Percentiles rank a stretch among this genome's conserved stretches.
Conservation (phyloP, 164 flowering plant species). For the Warburgia ugandensis region DNA sequence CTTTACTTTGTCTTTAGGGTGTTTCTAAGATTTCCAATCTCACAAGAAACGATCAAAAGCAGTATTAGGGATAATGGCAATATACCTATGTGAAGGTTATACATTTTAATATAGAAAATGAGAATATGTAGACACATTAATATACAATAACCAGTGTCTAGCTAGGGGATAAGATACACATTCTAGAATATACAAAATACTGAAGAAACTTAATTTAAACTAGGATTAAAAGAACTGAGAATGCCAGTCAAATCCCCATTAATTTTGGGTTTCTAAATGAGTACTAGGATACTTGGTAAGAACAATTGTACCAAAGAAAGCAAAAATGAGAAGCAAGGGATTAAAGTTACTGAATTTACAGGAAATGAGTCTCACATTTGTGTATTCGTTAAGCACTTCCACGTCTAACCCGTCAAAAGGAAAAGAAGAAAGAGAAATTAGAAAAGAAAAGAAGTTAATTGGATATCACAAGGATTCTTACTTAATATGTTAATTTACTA, state of each 20-base stretch:
- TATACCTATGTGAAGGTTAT: no score
- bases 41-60: not conserved
- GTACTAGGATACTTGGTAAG: conserved; percentile 2
- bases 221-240: not conserved
- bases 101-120: no score
- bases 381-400: conserved; percentile 5
- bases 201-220: not conserved
- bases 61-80: no score
- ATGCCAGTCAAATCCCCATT: not conserved
- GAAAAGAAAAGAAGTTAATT: not conserved
- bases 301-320: conserved; percentile 1
- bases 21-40: not conserved
- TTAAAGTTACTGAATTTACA: conserved; percentile 20
- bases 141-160: no score
- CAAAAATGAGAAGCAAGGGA: not conserved
- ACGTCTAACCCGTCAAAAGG: not conserved
- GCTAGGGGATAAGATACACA: no score
- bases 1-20: not conserved
- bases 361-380: conserved; percentile 15
- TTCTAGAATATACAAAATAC: no score
- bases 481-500: not conserved
- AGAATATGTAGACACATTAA: no score
- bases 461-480: conserved; percentile 1
- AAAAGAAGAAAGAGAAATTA: not conserved
- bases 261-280: not conserved